These are phyloP conservation scores for Chytriomyces sp. DNA, from an alignment of 192 early-diverging fungal genomes.

Conservation along the genomic window DNA sequence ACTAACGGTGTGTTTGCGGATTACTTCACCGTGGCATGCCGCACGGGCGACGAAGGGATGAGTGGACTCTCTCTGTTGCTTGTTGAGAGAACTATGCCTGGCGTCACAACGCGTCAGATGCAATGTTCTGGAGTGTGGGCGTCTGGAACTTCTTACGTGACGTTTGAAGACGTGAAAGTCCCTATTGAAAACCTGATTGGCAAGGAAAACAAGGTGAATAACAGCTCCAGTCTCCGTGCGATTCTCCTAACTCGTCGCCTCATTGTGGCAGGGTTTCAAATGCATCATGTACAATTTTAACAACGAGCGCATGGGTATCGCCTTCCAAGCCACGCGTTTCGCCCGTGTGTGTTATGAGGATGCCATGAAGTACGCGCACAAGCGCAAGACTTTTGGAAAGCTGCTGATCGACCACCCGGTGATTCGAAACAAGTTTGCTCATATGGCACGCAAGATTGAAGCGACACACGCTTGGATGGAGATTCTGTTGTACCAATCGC, in stretches of 20 bases:
- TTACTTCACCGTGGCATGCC: conserved; percentile 81
- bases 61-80: conserved; percentile 75
- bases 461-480: conserved; percentile 87
- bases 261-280: background rate
- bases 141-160: conserved; percentile 71
- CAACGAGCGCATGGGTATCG: conserved; percentile 64
- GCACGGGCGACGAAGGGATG: conserved; percentile 80
- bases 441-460: conserved; percentile 84
- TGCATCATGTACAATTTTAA: conserved; percentile 38
- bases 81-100: conserved; percentile 73
- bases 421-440: conserved; percentile 61
- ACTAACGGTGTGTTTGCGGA: conserved; percentile 81
- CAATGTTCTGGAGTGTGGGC: conserved; percentile 83
- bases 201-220: conserved; percentile 71
- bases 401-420: conserved; percentile 84
- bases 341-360: conserved; percentile 88
- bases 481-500: conserved; percentile 70
- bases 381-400: conserved; percentile 87
- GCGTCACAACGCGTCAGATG: conserved; percentile 80
- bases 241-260: background rate
- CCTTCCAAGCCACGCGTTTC: conserved; percentile 82
- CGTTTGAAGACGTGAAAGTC: conserved; percentile 74
- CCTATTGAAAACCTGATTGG: conserved; percentile 84
- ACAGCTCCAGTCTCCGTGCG: background rate
- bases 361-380: conserved; percentile 77